Evolutionary conservation across 2,329 filamentous ascomycete species (phyloP), one percentile per base, ranked within the genome.

Genomic region (Fusarium heterosporum): DNA sequence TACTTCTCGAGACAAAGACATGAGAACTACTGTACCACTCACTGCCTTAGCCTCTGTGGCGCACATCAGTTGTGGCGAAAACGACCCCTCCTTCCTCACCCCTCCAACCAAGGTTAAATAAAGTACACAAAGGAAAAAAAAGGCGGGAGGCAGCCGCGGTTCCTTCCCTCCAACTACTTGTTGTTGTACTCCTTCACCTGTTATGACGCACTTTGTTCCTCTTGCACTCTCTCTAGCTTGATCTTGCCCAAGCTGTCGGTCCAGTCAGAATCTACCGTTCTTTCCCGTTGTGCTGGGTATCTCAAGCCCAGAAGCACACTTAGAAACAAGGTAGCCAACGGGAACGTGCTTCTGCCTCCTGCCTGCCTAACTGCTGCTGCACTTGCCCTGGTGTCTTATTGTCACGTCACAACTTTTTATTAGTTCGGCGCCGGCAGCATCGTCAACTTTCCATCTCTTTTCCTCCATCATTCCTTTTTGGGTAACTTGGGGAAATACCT

Each of bases 181-280:
- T 17, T n/a, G 8, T 36, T n/a, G 28, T 49, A 62, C 59, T 40
- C 55, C 19, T n/a, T 57, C 48, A 30, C 49, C 16, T 72, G 70
- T 72, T 72, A 73, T 73, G 72, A 73, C 72, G 71, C 71, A 73
- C 58, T 38, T 42, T 63, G 53, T 53, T 54, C 45, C 56, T 41
- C 51, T 46, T 47, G 42, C 40, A 16, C 46, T 65, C 50, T 34
- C 26, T 59, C 49, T 59, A 56, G n/a, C 45, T 61, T 54, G 52
- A 57, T 49, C 53, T 57, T 51, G 19, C 30, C 50, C 39, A 62
- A 45, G 45, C 40, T 39, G 49, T 62, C 38, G 43, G 32, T 39
- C 34, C 45, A 48, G 45, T 64, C 40, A 55, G 26, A 22, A 40
- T 47, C 40, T 49, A 38, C 43, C 29, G 29, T 40, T 47, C 50